A percentile compares a stretch with the other conserved stretches of the same genome.
Evolutionary conservation across 345 rosid genomes (phyloP).

Genomic region (Aethionema arabicum): DNA sequence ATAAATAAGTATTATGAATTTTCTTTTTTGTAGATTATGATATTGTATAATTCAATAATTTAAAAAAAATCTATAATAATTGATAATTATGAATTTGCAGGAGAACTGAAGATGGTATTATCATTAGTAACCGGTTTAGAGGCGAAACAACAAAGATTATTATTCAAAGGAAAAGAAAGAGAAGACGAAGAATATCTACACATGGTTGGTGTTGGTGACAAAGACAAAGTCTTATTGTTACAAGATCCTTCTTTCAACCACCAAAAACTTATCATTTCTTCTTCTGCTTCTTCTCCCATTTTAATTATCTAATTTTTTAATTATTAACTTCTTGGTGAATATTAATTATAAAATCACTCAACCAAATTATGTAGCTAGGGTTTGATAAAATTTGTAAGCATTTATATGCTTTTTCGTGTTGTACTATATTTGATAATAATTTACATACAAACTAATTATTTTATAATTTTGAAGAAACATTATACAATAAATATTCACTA

Average conservation of each 20-base stretch:
- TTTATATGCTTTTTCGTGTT: constrained; percentile 11
- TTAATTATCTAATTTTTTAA: constrained; percentile 39
- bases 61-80: too few relatives aligned
- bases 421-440: neutral
- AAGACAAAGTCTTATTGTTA: constrained; percentile 72
- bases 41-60: too few relatives aligned
- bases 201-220: constrained; percentile 93
- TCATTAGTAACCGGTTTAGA: constrained; percentile 67
- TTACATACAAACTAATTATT: too few relatives aligned
- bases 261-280: constrained; percentile 54
- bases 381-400: constrained; percentile 10
- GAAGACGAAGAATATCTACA: constrained; percentile 73
- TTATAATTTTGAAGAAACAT: neutral
- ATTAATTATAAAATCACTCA: neutral
- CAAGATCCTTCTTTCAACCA: constrained; percentile 87
- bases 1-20: too few relatives aligned
- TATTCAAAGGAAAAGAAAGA: constrained; percentile 91
- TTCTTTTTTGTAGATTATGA: too few relatives aligned
- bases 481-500: constrained; percentile 7
- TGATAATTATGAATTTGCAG: constrained; percentile 41
- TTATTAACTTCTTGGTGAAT: constrained; percentile 25
- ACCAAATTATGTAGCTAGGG: constrained; percentile 13
- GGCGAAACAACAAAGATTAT: constrained; percentile 75
- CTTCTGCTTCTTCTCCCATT: constrained; percentile 43
- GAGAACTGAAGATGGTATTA: constrained; percentile 80